Base-by-base conservation (phyloP, 2,329 filamentous ascomycete species). In the Pseudogymnoascus destructans region DNA sequence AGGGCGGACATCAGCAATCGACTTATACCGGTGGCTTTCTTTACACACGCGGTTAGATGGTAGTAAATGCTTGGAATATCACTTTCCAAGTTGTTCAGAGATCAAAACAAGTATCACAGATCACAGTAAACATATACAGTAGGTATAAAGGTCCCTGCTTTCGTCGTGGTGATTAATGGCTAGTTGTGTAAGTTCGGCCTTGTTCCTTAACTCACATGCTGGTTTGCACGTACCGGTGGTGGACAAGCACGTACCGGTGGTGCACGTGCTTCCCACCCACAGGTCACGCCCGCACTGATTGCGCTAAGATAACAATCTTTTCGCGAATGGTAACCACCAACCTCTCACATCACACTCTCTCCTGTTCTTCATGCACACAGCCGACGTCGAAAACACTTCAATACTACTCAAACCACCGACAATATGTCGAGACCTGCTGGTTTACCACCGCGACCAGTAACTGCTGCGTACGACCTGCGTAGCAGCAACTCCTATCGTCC, bases 251-350 rank as follows among this genome's bases (percentile, higher is more conserved):
- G 46, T 27, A 17, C 42, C 17, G 0, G n/a, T 17, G 9, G 25
- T 17, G 46, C 32, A 52, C 46, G 46, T 52, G 32, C 46, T n/a
- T 52, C 6, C 46, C 46, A 32, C 25, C 46, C 15, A 19, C 25
- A 52, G 25, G 46, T 32, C 46, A 52, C 46, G 46, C 46, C 46
- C 46, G 46, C 46, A 27, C 54, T 27, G 54, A 56, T 56, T 36
- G 54, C 54, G 54, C 54, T 56, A 56, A 56, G 54, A 56, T 56
- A 56, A 56, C 54, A 52, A 52, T 52, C 46, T 38, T 56, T 56
- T 56, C 35, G 32, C 54, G 32, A 56, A 35, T 23, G 11, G 23
- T 13, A 23, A 25, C 54, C 54, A 36, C 54, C 17, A 21, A 36
- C 32, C 30, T 35, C 27, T 35, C 54, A 21, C 30, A 36, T n/a